Base-by-base conservation (phyloP, 2,329 filamentous ascomycete genomes). In the Colletotrichum sansevieriae region DNA sequence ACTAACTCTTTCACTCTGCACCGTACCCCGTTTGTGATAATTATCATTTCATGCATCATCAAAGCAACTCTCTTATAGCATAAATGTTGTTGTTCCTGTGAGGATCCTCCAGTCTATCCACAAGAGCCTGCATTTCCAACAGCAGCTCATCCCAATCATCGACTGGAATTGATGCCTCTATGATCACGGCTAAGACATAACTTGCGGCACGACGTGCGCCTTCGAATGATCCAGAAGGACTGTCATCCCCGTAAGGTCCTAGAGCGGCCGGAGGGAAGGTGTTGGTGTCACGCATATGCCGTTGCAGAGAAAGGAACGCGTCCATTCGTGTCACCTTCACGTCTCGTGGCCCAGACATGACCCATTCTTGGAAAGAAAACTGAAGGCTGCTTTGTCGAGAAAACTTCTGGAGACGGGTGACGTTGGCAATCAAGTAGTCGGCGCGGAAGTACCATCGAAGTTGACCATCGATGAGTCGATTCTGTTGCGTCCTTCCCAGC, bases 91-190 rank as follows among this genome's bases (percentile, higher is more conserved):
- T 33, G 25, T 58, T 43, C 1, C n/a, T 25, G 12, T 60, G 57
- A n/a, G 57, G 18, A 13, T 47, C 44, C 11, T n/a, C 5, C 12
- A 60, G 18, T 3, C 57, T 60, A 3, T 37, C 33, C 13, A 49
- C 43, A 22, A 60, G 57, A n/a, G 44, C 43, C 33, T 60, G 25
- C 57, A 60, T 60, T 11, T 60, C 57, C 20, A 49, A 35, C 57
- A 60, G 20, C 11, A 49, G 15, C 43, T 39, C 57, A n/a, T 35
- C 33, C 57, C 57, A 60, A 5, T 60, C 57, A 20, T 22, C 44
- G 4, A 11, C 12, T 11, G 43, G 29, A 9, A 60, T 49, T 6
- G 12, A 33, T 9, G 44, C 43, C n/a, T 60, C 57, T 12, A 60
- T 13, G 10, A 49, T 39, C 9, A 18, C 22, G 15, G 44, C 33